Evolutionary conservation across 495 filamentous ascomycete species (phyloP).

Genomic region (Parachaetomium inaequale): DNA sequence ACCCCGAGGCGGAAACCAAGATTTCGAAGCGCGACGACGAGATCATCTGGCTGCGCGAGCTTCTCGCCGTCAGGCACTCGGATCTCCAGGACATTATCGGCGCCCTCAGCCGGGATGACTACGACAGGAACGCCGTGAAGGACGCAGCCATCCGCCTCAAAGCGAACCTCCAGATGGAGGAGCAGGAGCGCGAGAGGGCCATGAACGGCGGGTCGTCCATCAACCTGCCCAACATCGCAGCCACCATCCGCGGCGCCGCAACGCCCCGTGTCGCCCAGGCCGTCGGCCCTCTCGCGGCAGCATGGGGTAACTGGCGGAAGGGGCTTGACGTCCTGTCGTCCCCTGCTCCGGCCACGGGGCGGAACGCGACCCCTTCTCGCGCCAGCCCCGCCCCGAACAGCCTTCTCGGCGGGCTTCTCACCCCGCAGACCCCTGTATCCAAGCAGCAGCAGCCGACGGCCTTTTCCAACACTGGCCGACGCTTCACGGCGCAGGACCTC

Average conservation of each 20-base stretch:
- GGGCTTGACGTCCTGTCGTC: constrained; percentile 60
- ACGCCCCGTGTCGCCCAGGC: constrained; percentile 77
- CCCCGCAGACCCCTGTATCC: no score
- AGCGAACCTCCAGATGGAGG: constrained; percentile 95
- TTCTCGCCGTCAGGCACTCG: constrained; percentile 82
- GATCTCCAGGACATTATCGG: constrained; percentile 90
- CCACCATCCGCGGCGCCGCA: constrained; percentile 56
- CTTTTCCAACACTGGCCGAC: constrained; percentile 49
- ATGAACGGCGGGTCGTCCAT: constrained; percentile 56
- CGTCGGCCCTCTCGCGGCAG: constrained; percentile 71
- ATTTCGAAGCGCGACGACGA: constrained; percentile 88
- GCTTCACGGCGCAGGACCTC: constrained; percentile 48
- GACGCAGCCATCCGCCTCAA: constrained; percentile 90
- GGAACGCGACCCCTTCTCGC: constrained; percentile 62
- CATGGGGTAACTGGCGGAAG: constrained; percentile 69
- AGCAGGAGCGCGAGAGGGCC: constrained; percentile 76
- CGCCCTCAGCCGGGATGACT: constrained; percentile 66
- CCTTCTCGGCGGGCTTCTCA: constrained; percentile 71
- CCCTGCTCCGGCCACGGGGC: constrained; percentile 37
- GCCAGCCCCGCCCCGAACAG: constrained; percentile 44
- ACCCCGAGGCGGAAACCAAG: constrained; percentile 71
- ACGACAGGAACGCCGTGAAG: constrained; percentile 70
- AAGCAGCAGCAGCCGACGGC: constrained; percentile 38
- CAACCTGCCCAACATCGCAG: constrained; percentile 52
- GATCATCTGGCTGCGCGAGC: constrained; percentile 90